Percentiles rank a stretch among this genome's conserved stretches.
phyloP scores from a whole-genome alignment of 2,329 filamentous ascomycete species.

The Xylaria sp. region DNA sequence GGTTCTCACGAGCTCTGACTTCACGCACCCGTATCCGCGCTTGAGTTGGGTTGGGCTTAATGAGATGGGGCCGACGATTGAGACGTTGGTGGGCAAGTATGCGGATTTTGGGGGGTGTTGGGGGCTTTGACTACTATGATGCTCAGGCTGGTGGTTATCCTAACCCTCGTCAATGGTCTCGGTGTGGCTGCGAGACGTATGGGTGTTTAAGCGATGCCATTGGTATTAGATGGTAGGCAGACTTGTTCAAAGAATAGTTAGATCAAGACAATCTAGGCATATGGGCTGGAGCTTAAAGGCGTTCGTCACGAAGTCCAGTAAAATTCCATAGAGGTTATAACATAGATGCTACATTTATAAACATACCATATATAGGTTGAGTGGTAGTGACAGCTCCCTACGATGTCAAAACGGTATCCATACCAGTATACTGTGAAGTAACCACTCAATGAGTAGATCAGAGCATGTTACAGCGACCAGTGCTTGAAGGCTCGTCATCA shows the following conservation, averaged over 20 bases:
- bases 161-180: background rate
- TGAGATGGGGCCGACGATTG: conserved; percentile 6
- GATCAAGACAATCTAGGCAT: background rate
- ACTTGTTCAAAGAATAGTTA: background rate
- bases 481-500: too few species aligned
- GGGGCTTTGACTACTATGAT: background rate
- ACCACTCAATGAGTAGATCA: too few species aligned
- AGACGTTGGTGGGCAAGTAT: background rate
- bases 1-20: background rate
- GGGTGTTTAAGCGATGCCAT: background rate
- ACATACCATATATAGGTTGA: too few species aligned
- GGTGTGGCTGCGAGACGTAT: background rate
- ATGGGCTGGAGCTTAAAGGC: too few species aligned
- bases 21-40: background rate
- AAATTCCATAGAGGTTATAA: too few species aligned
- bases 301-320: too few species aligned
- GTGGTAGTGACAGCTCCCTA: too few species aligned
- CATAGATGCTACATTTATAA: too few species aligned
- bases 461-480: too few species aligned
- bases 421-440: too few species aligned
- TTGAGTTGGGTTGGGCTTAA: conserved; percentile 1
- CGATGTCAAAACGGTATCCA: too few species aligned
- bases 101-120: background rate
- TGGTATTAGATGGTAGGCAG: background rate
- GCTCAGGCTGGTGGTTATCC: background rate